Base-by-base conservation (phyloP, 2,329 filamentous ascomycete species). In the Colletotrichum zoysiae region DNA sequence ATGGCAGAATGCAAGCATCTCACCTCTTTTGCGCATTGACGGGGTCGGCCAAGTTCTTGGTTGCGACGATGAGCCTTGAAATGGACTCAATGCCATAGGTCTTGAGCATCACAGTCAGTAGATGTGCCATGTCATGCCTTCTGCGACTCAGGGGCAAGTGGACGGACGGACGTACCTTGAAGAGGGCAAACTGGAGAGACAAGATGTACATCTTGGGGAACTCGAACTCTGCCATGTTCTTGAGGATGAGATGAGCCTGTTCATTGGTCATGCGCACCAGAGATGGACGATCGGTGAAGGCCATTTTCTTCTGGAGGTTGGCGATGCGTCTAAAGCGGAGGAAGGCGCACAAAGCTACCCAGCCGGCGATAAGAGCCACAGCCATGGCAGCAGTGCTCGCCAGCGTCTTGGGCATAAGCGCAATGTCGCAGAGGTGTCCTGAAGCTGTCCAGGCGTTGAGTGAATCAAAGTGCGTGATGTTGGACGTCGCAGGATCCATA, bases 171-270 rank as follows among this genome's bases (percentile, higher is more conserved):
- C 23, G 42, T 70, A 82, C 82, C 77, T 82, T 83, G 75, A 84
- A 82, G 20, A 85, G 76, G 46, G 81, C 83, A 38, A 83, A 77
- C 60, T 83, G 81, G 50, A 84, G 74, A 1, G 79, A 76, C 40
- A 82, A 71, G 18, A 80, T 78, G 71, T 81, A 83, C 40, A 82
- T 76, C 12, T 79, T 75, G 0, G 84, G 83, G 46, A 84, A 84
- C 65, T 85, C 83, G 1, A 75, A 72, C 20, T 76, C 67, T 5
- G 76, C 70, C 8, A 82, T 70, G 44, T 78, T 77, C 70, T 80
- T 78, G 20, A 85, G 76, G 71, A 87, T 84, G 66, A 80, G 78
- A 69, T 85, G 83, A 7, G 86, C 84, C 62, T 87, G 82, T 71
- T 80, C 73, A 53, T 81, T 80, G 20, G 82, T 84, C 84, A 85